Evolutionary conservation across 306 rosid genomes (phyloP).

Genomic region (Hylodesmum podocarpum): DNA sequence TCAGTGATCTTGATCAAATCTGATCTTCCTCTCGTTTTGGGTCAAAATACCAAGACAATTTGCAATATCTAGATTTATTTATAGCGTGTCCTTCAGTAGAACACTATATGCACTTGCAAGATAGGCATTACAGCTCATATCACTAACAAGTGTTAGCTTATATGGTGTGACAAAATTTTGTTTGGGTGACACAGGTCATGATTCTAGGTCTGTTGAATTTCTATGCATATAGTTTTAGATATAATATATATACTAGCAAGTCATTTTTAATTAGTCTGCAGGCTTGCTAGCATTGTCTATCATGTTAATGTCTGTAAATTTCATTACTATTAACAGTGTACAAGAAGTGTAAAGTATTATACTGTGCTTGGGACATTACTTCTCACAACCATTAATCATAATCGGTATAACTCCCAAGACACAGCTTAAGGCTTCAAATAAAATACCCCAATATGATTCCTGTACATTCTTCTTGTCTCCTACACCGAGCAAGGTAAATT

Average conservation of each 20-base stretch:
- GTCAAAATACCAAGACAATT: background rate
- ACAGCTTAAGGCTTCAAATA: background rate
- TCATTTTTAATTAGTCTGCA: background rate
- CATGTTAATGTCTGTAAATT: no score
- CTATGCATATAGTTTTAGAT: background rate
- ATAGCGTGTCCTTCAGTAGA: background rate
- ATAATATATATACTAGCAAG: background rate
- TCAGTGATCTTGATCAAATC: slow-evolving; percentile 36
- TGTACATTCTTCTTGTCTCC: background rate
- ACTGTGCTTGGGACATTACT: background rate
- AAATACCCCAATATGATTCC: background rate
- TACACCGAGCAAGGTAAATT: background rate
- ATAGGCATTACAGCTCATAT: background rate
- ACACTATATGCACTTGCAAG: background rate
- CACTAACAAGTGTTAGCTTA: background rate
- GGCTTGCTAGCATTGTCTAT: background rate
- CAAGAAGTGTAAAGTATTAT: background rate
- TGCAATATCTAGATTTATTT: background rate
- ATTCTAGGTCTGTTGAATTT: background rate
- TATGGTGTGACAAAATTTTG: background rate
- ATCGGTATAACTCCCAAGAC: background rate
- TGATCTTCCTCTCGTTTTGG: background rate
- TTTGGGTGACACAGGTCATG: background rate
- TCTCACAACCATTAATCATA: background rate
- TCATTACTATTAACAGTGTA: background rate